Percentiles rank a stretch among this genome's conserved stretches.
Conservation (phyloP, 352 stramenopile species). For the Halophytophthora polymorphica region DNA sequence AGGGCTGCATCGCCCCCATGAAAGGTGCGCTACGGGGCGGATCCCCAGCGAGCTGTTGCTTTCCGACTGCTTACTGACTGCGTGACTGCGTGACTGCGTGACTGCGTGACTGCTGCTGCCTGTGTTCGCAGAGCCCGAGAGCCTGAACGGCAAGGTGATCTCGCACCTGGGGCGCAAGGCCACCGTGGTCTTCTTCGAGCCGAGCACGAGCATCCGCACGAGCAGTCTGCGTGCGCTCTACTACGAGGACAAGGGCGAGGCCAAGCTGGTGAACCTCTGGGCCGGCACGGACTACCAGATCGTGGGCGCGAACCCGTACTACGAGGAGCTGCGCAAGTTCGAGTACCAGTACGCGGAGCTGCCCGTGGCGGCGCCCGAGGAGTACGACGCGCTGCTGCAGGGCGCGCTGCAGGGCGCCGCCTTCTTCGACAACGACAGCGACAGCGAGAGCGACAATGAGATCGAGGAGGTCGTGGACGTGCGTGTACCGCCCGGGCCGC, state of each 20-base stretch:
- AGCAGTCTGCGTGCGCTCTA: conserved; percentile 74
- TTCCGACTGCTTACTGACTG: background rate
- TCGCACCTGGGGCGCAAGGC: conserved; percentile 62
- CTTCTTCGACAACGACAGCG: conserved; percentile 81
- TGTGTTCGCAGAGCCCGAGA: conserved; percentile 77
- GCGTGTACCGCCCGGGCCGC: conserved; percentile 59
- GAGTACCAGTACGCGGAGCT: conserved; percentile 76
- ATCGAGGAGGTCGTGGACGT: conserved; percentile 79
- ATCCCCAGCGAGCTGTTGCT: background rate
- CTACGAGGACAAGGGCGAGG: conserved; percentile 73
- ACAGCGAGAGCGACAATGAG: conserved; percentile 76
- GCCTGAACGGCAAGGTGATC: conserved; percentile 74
- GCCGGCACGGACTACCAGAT: conserved; percentile 83
- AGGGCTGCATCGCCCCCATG: conserved; percentile 78
- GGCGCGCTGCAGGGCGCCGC: conserved; percentile 68
- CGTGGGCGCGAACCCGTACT: conserved; percentile 66
- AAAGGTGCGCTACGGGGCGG: conserved; percentile 38
- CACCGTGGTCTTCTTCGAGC: conserved; percentile 82
- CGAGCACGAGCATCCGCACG: conserved; percentile 68
- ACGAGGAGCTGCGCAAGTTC: conserved; percentile 64
- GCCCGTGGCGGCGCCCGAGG: conserved; percentile 30
- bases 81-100: too few species aligned
- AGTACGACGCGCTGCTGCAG: conserved; percentile 65
- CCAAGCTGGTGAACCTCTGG: conserved; percentile 80
- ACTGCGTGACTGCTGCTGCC: too few species aligned